Conservation (phyloP, 345 rosid species). For the Psidium friedrichsthalianum region DNA sequence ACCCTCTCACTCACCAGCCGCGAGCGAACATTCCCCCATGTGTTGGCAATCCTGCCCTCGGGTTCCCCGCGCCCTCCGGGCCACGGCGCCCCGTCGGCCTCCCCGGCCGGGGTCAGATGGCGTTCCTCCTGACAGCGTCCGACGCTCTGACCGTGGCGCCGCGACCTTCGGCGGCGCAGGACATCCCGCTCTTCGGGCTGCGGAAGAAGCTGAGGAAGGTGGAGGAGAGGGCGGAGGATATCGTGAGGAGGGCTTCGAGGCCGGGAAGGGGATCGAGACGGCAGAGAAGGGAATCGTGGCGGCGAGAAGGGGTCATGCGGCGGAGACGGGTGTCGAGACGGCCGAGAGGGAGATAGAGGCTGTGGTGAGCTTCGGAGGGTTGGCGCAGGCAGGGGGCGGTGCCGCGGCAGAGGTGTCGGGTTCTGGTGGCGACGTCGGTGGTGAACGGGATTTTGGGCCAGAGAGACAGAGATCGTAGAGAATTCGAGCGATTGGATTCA, state of each 20-base stretch:
- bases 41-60: no score
- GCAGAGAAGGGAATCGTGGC: constrained; percentile 43
- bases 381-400: constrained; percentile 76
- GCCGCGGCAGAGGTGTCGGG: constrained; percentile 72
- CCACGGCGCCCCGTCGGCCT: no score
- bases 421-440: constrained; percentile 55
- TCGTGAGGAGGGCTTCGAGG: constrained; percentile 53
- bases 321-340: constrained; percentile 39
- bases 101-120: no score
- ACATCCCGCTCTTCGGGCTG: constrained; percentile 67
- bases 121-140: constrained; percentile 38
- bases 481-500: not conserved
- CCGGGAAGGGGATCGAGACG: constrained; percentile 23
- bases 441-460: constrained; percentile 73
- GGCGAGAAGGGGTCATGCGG: no score
- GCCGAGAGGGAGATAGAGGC: constrained; percentile 40
- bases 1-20: no score
- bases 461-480: constrained; percentile 32
- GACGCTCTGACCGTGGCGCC: constrained; percentile 25
- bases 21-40: no score
- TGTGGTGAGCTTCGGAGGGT: constrained; percentile 41
- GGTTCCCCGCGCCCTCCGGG: no score
- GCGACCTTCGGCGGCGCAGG: constrained; percentile 32
- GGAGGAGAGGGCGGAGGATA: constrained; percentile 62
- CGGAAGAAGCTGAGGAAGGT: constrained; percentile 63